Conservation (phyloP, 441 rosid genomes). For the Dalechampia spathulata region DNA sequence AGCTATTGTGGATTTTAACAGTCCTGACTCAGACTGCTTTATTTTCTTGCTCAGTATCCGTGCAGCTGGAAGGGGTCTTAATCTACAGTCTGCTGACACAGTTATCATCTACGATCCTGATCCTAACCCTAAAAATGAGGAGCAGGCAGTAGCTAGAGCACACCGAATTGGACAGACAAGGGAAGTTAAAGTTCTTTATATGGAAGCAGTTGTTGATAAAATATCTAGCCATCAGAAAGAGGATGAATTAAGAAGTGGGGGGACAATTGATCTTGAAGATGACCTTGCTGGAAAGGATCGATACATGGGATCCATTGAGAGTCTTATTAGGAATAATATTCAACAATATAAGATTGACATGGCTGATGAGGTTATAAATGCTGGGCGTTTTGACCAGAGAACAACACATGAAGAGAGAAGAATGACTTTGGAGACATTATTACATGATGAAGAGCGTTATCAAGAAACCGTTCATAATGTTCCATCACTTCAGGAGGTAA, state of each 20-base stretch:
- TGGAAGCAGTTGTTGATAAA: conserved; percentile 99
- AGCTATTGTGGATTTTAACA: conserved; percentile 95
- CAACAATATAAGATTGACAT: conserved; percentile 99
- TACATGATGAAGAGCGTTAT: conserved; percentile 98
- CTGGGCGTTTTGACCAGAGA: conserved; percentile 99
- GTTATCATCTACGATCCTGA: conserved; percentile 99
- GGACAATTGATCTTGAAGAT: conserved; percentile 82
- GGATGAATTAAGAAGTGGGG: conserved; percentile 88
- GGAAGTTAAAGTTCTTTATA: conserved; percentile 96
- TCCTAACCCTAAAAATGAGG: conserved; percentile 99
- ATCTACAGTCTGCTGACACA: conserved; percentile 98
- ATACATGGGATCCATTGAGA: conserved; percentile 96
- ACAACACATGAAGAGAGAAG: conserved; percentile 99
- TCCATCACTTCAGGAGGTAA: conserved; percentile 92
- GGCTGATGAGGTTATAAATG: conserved; percentile 99
- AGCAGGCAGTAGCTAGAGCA: conserved; percentile 99
- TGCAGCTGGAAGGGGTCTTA: conserved; percentile 99
- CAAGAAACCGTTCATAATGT: conserved; percentile 98
- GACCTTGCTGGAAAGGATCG: conserved; percentile 99
- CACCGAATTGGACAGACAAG: conserved; percentile 98
- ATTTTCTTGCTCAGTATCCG: conserved; percentile 97
- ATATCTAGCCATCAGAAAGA: conserved; percentile 89
- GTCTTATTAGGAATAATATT: conserved; percentile 98
- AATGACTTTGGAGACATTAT: conserved; percentile 89
- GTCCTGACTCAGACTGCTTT: conserved; percentile 79